These are phyloP conservation scores for Brettanomyces anomalus DNA, from an alignment of 805 yeast species.

Conservation along the genomic window DNA sequence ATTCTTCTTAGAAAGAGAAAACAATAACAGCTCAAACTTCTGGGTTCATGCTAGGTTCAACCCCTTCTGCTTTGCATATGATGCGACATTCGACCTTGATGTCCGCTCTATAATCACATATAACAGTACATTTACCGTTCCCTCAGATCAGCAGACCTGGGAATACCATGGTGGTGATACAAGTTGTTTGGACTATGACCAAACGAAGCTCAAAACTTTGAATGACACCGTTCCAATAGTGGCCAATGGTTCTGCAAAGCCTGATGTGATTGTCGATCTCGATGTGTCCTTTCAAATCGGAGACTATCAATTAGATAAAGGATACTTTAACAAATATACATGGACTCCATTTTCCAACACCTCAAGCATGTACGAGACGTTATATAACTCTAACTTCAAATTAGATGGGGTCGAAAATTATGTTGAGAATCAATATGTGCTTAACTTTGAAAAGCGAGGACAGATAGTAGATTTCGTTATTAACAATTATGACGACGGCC, in stretches of 20 bases:
- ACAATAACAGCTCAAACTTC: conserved; percentile 5
- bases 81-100: conserved; percentile 12
- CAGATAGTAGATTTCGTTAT: conserved; percentile 64
- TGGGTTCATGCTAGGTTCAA: conserved; percentile 14
- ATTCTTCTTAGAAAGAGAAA: conserved; percentile 7
- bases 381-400: conserved; percentile 37
- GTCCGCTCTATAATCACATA: conserved; percentile 12
- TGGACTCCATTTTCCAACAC: conserved; percentile 50
- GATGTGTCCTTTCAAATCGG: conserved; percentile 10
- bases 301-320: conserved; percentile 8
- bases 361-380: conserved; percentile 72
- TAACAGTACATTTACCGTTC: conserved; percentile 24
- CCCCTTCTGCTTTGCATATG: conserved; percentile 11
- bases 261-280: conserved; percentile 7
- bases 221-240: conserved; percentile 6
- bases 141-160: conserved; percentile 41
- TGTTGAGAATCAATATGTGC: conserved; percentile 39
- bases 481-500: conserved; percentile 77
- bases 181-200: conserved; percentile 13
- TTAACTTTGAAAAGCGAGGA: conserved; percentile 61
- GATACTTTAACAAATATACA: conserved; percentile 13
- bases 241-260: conserved; percentile 9
- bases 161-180: conserved; percentile 10
- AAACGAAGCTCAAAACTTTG: conserved; percentile 8
- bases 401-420: conserved; percentile 48